phyloP scores from a whole-genome alignment of 139 green algal genomes.

The Auxenochlorella pyrenoidosa region DNA sequence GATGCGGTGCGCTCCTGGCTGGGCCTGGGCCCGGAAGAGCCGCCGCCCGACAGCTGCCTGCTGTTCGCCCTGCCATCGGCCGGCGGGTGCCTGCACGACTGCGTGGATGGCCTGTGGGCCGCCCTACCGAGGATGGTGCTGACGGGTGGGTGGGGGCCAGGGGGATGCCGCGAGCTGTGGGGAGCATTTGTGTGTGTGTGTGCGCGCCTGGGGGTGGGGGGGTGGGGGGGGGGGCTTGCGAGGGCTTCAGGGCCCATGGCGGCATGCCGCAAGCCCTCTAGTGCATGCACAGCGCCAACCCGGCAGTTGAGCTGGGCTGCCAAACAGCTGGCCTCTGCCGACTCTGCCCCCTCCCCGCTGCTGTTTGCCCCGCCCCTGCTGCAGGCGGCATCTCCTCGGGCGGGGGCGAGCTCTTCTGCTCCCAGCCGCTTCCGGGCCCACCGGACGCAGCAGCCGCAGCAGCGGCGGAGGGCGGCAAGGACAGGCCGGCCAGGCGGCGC shows the following conservation, averaged over 20 bases:
- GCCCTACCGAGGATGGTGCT: not conserved
- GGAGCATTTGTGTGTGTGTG: not conserved
- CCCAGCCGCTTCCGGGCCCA: not conserved
- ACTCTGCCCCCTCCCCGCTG: not conserved
- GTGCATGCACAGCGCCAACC: not conserved
- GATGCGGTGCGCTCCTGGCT: not conserved
- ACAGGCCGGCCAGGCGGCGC: no score
- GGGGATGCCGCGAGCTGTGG: not conserved
- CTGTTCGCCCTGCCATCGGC: not conserved
- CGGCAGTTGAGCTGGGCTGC: no score
- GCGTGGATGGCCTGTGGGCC: not conserved
- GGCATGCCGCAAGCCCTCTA: not conserved
- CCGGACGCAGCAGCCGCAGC: not conserved
- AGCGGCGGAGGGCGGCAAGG: not conserved
- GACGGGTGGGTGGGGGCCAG: not conserved
- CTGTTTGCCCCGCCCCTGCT: not conserved
- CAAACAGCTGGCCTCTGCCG: no score
- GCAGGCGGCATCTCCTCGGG: slow-evolving; percentile 21
- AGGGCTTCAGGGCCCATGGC: no score
- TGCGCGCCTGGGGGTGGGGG: no score
- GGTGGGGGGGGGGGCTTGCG: not conserved
- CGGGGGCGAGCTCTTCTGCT: slow-evolving; percentile 2
- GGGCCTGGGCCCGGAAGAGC: not conserved
- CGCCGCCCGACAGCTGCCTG: slow-evolving; percentile 2
- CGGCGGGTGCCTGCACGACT: not conserved